Base-by-base conservation (phyloP, 306 rosid genomes). In the Quercus berberidifolia region DNA sequence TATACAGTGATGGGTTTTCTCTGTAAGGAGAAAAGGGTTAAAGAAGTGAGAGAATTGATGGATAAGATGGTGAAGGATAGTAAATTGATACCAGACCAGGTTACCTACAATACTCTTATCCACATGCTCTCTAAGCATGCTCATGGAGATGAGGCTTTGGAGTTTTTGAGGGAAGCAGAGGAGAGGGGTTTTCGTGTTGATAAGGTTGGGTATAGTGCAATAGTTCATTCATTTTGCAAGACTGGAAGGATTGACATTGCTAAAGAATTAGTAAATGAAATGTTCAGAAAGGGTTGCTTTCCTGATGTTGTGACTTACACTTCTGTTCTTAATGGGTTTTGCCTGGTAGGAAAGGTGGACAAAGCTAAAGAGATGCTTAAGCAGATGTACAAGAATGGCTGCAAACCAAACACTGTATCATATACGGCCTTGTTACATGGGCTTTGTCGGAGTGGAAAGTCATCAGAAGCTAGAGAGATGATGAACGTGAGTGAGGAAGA, bases 281-380 rank as follows among this genome's bases (percentile, higher is more conserved):
- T 94, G 98, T 84, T 88, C 78, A 79, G 78, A 14, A 88, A 82
- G 76, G 94, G 92, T 58, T 91, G 94, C 86, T 79, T 55, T 72
- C 97, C 99, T 51, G 97, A 95, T 85, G 99, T 92, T 46, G 97
- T 91, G 76, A 95, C 97, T 51, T 90, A 91, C 71, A 92, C 93
- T 85, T 67, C 97, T 54, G 91, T 92, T 74, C 81, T 91, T 18
- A 84, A 91, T 52, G 93, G 98, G 64, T 88, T 88, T 83, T 92
- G 94, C 75, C 89, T 91, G 49, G 28, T 79, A n/a, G 97, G 92
- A 58, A 89, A 89, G 85, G 71, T 91, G 75, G 97, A 92, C 75
- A 92, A 95, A 74, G 98, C 96, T 54, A 91, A 91, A 87, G 88
- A 82, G 85, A 91, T 95, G 87, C 89, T 91, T 84, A 93, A 85